Conservation (phyloP, 1,284 basidiomycete genomes). For the Microbotryomycetes sp. region DNA sequence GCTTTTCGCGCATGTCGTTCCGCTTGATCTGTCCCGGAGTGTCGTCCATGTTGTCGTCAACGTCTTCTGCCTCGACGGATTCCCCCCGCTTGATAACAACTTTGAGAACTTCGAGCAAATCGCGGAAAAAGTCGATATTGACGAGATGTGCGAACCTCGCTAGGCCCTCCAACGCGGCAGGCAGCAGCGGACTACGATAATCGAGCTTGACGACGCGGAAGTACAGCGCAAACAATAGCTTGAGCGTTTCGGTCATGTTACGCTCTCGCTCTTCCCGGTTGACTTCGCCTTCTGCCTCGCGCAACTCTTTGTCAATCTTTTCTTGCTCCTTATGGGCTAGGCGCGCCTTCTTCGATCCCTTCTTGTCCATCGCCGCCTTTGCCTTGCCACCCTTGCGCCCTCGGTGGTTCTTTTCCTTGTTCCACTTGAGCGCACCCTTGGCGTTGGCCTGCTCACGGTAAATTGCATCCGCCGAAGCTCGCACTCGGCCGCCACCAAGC, state of each 20-base stretch:
- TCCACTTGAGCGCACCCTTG: slow-evolving; percentile 49
- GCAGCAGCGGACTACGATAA: slow-evolving; percentile 68
- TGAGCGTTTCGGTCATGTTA: slow-evolving; percentile 92
- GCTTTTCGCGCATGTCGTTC: slow-evolving; percentile 54
- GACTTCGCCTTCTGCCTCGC: slow-evolving; percentile 88
- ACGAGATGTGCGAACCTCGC: slow-evolving; percentile 91
- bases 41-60: slow-evolving; percentile 41
- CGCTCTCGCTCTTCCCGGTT: slow-evolving; percentile 81
- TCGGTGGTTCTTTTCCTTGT: slow-evolving; percentile 49
- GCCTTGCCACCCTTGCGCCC: slow-evolving; percentile 51
- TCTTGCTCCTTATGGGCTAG: slow-evolving; percentile 72
- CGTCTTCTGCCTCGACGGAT: slow-evolving; percentile 37
- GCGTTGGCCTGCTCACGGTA: slow-evolving; percentile 47
- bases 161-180: slow-evolving; percentile 84
- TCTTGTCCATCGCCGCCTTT: slow-evolving; percentile 37
- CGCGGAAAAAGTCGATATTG: slow-evolving; percentile 98
- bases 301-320: slow-evolving; percentile 80
- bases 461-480: slow-evolving; percentile 56
- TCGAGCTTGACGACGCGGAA: slow-evolving; percentile 86
- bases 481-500: slow-evolving; percentile 53
- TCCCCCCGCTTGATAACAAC: slow-evolving; percentile 54
- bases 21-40: slow-evolving; percentile 10
- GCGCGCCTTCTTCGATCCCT: slow-evolving; percentile 74
- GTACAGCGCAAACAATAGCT: slow-evolving; percentile 94
- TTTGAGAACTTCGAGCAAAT: slow-evolving; percentile 81